These are phyloP conservation scores for Monilinia aucupariae DNA, from an alignment of 2,329 filamentous ascomycete species.

Conservation along the genomic window DNA sequence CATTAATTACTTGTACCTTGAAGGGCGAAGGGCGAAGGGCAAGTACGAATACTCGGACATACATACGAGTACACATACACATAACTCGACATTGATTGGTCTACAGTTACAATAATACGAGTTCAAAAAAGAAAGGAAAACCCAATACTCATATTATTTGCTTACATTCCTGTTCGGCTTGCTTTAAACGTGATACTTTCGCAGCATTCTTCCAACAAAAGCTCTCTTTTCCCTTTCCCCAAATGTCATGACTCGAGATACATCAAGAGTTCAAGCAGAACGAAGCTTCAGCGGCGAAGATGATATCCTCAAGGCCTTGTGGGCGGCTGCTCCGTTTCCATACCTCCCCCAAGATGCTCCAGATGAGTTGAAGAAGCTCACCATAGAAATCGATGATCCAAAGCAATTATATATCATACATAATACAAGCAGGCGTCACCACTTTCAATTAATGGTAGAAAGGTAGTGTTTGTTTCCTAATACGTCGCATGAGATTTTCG, in stretches of 20 bases:
- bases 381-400: constrained; percentile 57
- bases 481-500: constrained; percentile 6
- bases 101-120: neutral
- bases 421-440: constrained; percentile 54
- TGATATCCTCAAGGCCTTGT: constrained; percentile 49
- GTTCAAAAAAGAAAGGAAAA: too few species aligned
- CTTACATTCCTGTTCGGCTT: neutral
- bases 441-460: constrained; percentile 62
- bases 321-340: constrained; percentile 56
- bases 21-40: too few species aligned
- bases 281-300: constrained; percentile 23
- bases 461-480: constrained; percentile 39
- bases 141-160: neutral
- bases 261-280: constrained; percentile 28
- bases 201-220: neutral
- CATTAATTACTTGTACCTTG: too few species aligned
- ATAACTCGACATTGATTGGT: neutral
- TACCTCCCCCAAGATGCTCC: constrained; percentile 57
- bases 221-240: constrained; percentile 1
- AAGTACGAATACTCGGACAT: too few species aligned
- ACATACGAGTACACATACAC: too few species aligned
- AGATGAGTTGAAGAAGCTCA: constrained; percentile 48
- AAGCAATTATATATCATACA: constrained; percentile 56
- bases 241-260: constrained; percentile 49
- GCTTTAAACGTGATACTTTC: neutral